Evolutionary conservation across 306 rosid species (phyloP), one percentile per base, ranked within the genome.

Genomic region (Gillenia trifoliata): DNA sequence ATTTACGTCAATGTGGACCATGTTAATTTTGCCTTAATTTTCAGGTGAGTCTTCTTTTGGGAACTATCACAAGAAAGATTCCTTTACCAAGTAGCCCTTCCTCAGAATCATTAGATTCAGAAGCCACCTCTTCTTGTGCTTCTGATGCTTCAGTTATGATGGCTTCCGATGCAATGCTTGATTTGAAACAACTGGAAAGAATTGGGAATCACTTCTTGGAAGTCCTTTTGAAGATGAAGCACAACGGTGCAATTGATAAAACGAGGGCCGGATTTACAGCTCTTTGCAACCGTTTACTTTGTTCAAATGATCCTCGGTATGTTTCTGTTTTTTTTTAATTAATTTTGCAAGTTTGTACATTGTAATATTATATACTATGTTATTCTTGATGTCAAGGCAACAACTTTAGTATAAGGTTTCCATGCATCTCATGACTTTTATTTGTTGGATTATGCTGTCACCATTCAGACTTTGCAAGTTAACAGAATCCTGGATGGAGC

Each of bases 191-290:
- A 89, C 96, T 94, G 70, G 84, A 94, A 88, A 81, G 81, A 66
- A 92, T 94, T 54, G 99, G 99, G 61, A 86, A 86, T 80, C 99
- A 94, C 85, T 94, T 94, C 79, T 80, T 94, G 82, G 99, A 94
- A 86, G 99, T 94, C 73, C 97, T 94, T 79, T 83, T 94, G 82
- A 94, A 94, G 82, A 94, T 92, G 96, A 92, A 94, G 90, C 99
- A 92, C 78, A 94, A 94, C 77, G 99, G 99, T 70, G 99, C 99
- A 52, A 94, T 94, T 82, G 99, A 94, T 78, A 94, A 94, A 90
- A 94, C 97, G 3, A 88, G 99, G 83, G 99, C 97, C 22, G 99
- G 99, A 77, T 92, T 94, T 78, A 90, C 99, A 59, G 97, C 99
- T 66, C 97, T 94, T 79, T 94, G 97, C 85, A 94, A 94, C 68